A percentile compares a stretch with the other conserved stretches of the same genome.
phyloP scores from a whole-genome alignment of 2,329 filamentous ascomycete genomes.

The Fusarium sp. region DNA sequence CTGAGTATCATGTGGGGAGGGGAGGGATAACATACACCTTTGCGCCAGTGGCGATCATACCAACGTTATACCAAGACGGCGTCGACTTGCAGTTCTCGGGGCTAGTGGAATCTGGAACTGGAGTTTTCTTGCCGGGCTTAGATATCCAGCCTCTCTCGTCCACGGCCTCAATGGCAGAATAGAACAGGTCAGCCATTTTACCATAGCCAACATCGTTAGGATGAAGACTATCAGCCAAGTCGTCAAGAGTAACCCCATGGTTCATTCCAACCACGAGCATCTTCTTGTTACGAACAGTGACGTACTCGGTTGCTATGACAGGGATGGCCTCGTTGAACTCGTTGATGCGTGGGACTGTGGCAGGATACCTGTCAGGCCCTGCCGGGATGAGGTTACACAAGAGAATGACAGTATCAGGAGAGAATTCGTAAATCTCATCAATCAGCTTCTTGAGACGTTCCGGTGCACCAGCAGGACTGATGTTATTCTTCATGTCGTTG shows the following conservation, averaged over 20 bases:
- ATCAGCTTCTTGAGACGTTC: slow-evolving; percentile 10
- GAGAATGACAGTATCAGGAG: not conserved
- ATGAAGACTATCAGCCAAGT: not conserved
- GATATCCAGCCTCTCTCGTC: not conserved
- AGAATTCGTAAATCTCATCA: not conserved
- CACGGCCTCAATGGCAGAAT: not conserved
- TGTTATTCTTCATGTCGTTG: not conserved
- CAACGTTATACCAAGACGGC: slow-evolving; percentile 2
- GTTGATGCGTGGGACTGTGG: not conserved
- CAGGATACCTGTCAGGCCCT: not conserved
- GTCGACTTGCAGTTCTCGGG: not conserved
- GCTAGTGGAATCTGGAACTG: not conserved
- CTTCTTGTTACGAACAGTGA: not conserved
- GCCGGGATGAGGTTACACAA: not conserved
- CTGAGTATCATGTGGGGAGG: not conserved
- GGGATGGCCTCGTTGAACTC: not conserved
- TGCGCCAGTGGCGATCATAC: slow-evolving; percentile 1
- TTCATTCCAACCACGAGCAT: not conserved
- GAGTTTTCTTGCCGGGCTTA: not conserved
- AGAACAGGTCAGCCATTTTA: not conserved
- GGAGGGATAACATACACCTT: not conserved
- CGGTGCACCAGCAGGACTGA: not conserved
- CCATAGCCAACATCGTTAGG: not conserved
- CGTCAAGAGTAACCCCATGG: not conserved
- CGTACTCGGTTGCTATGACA: not conserved